Evolutionary conservation across 2,329 filamentous ascomycete species (phyloP).

Genomic region (Colletotrichum godetiae): DNA sequence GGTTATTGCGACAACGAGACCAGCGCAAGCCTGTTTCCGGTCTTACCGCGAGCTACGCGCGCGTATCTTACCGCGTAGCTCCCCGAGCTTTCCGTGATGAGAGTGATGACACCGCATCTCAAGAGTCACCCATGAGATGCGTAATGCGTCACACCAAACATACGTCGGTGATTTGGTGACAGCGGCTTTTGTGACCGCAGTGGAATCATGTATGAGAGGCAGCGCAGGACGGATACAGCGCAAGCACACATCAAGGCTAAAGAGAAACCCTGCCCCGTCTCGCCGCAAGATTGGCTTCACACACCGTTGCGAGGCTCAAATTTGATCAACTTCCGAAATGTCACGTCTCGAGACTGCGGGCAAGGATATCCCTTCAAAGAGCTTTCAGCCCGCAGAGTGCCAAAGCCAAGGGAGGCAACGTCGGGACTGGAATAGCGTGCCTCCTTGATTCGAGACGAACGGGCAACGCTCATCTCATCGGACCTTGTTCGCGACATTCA

Average conservation of each 20-base stretch:
- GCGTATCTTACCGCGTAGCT: constrained; percentile 10
- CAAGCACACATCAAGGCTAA: neutral
- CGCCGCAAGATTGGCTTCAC: constrained; percentile 19
- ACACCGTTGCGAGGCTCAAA: constrained; percentile 19
- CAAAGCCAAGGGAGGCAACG: neutral
- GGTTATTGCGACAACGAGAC: constrained; percentile 1
- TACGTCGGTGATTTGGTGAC: neutral
- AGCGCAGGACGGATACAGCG: neutral
- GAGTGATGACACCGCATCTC: neutral
- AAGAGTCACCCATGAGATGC: neutral
- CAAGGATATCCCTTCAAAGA: constrained; percentile 14
- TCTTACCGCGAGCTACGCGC: constrained; percentile 20
- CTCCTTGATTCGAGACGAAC: constrained; percentile 30
- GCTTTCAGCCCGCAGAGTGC: neutral
- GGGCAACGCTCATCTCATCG: constrained; percentile 30
- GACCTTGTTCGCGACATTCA: constrained; percentile 13
- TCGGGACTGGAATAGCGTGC: constrained; percentile 6
- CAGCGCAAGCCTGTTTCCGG: neutral
- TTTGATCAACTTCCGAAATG: constrained; percentile 25
- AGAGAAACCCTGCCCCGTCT: constrained; percentile 3
- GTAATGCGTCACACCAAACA: constrained; percentile 17
- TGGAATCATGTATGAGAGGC: neutral
- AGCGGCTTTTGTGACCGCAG: neutral
- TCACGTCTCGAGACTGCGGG: constrained; percentile 3
- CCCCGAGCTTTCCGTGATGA: constrained; percentile 18